Evolutionary conservation across 305 asterid species (phyloP).

Genomic region (Striga hermonthica): DNA sequence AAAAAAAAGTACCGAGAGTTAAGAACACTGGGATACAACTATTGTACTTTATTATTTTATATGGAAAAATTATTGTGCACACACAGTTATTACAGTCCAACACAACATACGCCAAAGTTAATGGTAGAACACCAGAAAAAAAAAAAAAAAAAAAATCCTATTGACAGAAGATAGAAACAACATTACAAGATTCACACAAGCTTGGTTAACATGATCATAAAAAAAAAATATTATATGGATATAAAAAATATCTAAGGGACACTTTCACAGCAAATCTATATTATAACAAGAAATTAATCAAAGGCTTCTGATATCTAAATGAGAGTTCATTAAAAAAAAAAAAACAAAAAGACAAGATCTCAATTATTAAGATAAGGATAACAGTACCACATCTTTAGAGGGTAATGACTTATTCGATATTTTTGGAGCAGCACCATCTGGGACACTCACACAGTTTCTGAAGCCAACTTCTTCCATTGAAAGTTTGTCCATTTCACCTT

Average conservation of each 20-base stretch:
- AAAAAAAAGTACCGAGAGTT: too few relatives aligned
- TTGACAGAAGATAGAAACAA: background rate
- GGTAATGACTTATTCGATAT: conserved; percentile 68
- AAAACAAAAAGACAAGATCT: background rate
- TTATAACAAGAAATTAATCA: background rate
- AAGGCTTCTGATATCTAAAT: background rate
- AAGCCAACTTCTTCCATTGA: conserved; percentile 83
- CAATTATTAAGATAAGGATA: background rate
- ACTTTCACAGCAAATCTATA: background rate
- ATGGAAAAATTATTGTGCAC: too few relatives aligned
- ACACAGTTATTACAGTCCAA: too few relatives aligned
- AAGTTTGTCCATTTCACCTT: conserved; percentile 99
- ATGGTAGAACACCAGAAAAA: background rate
- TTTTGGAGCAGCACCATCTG: conserved; percentile 87
- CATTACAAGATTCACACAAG: background rate
- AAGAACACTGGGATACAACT: too few relatives aligned
- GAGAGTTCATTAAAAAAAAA: too few relatives aligned
- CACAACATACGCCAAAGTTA: too few relatives aligned
- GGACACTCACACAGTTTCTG: conserved; percentile 60
- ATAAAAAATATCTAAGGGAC: background rate
- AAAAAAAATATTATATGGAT: too few relatives aligned
- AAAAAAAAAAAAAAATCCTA: conserved; percentile 6
- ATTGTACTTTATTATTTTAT: too few relatives aligned
- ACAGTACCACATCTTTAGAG: conserved; percentile 54
- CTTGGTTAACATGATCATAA: too few relatives aligned